Percentiles rank a stretch among this genome's conserved stretches.
These are phyloP conservation scores for Xylaria sp. DNA, from an alignment of 495 filamentous ascomycete genomes.

Conservation along the genomic window DNA sequence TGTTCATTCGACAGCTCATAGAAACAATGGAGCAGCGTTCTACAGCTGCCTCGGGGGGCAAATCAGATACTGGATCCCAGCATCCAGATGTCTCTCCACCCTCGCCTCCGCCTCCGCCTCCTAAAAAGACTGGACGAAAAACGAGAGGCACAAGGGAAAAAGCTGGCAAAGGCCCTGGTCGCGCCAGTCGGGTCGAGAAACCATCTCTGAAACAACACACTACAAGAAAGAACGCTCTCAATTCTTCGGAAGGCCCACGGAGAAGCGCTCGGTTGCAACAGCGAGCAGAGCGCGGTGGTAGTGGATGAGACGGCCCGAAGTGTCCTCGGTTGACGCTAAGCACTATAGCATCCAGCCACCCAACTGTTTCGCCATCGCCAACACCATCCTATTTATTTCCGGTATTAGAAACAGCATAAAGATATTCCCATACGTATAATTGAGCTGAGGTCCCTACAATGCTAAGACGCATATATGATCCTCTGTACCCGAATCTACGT, in stretches of 20 bases:
- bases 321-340: neutral
- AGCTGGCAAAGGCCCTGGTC: neutral
- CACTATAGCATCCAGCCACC: neutral
- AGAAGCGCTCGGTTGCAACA: conserved; percentile 20
- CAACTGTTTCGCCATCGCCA: neutral
- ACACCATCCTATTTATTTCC: neutral
- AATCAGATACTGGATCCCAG: conserved; percentile 45
- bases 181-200: conserved; percentile 14
- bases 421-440: neutral
- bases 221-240: neutral
- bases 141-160: neutral
- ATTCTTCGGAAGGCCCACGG: neutral
- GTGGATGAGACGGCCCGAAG: neutral
- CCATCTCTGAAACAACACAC: neutral
- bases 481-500: no score
- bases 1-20: conserved; percentile 77
- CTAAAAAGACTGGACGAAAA: neutral
- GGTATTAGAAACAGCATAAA: neutral
- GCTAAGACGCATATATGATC: no score
- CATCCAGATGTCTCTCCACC: conserved; percentile 57
- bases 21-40: conserved; percentile 69
- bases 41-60: conserved; percentile 49
- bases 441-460: neutral
- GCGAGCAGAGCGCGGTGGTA: neutral
- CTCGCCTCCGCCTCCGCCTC: neutral